A percentile compares a stretch with the other conserved stretches of the same genome.
These are phyloP conservation scores for Blastobotrys arbuscula DNA, from an alignment of 1,139 yeast genomes.

Conservation along the genomic window DNA sequence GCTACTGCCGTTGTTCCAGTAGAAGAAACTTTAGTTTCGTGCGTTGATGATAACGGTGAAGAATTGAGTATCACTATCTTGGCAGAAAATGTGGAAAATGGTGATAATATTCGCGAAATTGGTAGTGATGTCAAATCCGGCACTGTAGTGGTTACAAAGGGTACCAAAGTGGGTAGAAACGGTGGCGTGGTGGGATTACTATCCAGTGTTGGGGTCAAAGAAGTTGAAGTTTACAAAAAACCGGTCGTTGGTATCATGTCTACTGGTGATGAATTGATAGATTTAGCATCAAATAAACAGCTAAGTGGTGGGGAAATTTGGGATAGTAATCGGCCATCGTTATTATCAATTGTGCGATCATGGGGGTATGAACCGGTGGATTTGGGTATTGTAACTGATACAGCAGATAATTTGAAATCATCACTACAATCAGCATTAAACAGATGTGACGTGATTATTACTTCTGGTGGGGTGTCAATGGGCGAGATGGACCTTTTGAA, in stretches of 20 bases:
- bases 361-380: slow-evolving; percentile 37
- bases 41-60: slow-evolving; percentile 35
- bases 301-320: slow-evolving; percentile 41
- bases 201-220: slow-evolving; percentile 40
- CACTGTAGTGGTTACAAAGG: slow-evolving; percentile 33
- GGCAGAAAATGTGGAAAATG: slow-evolving; percentile 29
- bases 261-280: slow-evolving; percentile 47
- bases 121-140: slow-evolving; percentile 44
- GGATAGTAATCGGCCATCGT: slow-evolving; percentile 45
- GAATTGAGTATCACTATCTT: slow-evolving; percentile 33
- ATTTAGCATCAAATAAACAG: slow-evolving; percentile 21
- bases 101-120: slow-evolving; percentile 42
- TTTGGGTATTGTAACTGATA: slow-evolving; percentile 42
- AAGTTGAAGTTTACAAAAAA: slow-evolving; percentile 36
- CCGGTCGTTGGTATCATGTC: slow-evolving; percentile 44
- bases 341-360: slow-evolving; percentile 33
- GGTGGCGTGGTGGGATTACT: slow-evolving; percentile 48
- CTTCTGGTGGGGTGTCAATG: slow-evolving; percentile 54
- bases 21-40: slow-evolving; percentile 41
- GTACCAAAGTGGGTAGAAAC: slow-evolving; percentile 33
- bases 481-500: slow-evolving; percentile 47
- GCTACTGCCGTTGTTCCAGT: slow-evolving; percentile 49
- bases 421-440: slow-evolving; percentile 11
- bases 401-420: slow-evolving; percentile 24
- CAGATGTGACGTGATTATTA: slow-evolving; percentile 39